phyloP scores from a whole-genome alignment of 1,284 basidiomycete species.

The Calocybe gambosa region DNA sequence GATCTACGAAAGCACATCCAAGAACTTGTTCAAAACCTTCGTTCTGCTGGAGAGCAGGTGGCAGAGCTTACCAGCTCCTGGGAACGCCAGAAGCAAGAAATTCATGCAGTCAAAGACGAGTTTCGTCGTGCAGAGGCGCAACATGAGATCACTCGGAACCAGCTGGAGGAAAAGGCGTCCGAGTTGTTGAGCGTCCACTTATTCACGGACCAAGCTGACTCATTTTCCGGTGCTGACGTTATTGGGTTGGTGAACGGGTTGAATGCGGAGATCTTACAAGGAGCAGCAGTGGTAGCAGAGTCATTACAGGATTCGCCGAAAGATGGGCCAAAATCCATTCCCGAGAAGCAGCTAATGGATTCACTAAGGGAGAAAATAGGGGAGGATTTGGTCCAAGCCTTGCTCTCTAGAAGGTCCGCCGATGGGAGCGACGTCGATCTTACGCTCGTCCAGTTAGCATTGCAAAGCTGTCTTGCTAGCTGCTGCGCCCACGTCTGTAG shows the following conservation, averaged over 20 bases:
- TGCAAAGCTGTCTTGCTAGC: constrained; percentile 18
- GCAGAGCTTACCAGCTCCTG: neutral
- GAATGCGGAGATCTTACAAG: constrained; percentile 23
- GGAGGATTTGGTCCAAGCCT: constrained; percentile 5
- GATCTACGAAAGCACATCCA: neutral
- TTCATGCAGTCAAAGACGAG: constrained; percentile 2
- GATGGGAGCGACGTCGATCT: constrained; percentile 13
- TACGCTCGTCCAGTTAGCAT: constrained; percentile 19
- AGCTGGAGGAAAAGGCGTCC: constrained; percentile 7
- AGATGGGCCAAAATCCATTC: neutral
- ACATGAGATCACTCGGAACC: neutral
- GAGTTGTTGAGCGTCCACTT: constrained; percentile 13
- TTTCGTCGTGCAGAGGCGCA: constrained; percentile 1
- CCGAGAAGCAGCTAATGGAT: neutral
- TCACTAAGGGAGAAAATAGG: neutral
- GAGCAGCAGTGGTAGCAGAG: constrained; percentile 22
- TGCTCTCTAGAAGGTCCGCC: neutral
- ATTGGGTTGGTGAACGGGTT: constrained; percentile 19
- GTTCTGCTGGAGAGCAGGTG: neutral
- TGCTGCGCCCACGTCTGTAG: constrained; percentile 15
- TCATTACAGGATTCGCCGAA: constrained; percentile 5
- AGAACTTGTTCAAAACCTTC: constrained; percentile 1
- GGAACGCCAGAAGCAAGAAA: constrained; percentile 1
- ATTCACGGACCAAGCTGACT: constrained; percentile 14
- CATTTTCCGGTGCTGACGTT: constrained; percentile 20